phyloP scores from a whole-genome alignment of 495 filamentous ascomycete species.

The Astrothelium subdiscretum region DNA sequence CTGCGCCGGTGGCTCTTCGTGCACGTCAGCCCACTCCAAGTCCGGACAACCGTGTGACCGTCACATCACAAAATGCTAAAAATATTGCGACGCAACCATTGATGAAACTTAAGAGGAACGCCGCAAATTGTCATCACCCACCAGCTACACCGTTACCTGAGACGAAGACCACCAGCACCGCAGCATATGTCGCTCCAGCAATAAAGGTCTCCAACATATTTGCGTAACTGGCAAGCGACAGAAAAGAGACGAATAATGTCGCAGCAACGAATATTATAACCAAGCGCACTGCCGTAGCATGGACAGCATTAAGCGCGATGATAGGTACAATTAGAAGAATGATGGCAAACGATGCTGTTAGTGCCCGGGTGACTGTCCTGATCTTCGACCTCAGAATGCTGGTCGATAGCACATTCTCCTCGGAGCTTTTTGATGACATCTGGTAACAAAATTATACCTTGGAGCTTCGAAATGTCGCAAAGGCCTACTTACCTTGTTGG shows the following conservation, averaged over 20 bases:
- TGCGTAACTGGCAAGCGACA: conserved; percentile 13
- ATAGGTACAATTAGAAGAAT: neutral
- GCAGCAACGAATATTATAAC: neutral
- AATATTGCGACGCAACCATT: no score
- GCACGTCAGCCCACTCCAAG: no score
- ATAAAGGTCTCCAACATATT: conserved; percentile 11
- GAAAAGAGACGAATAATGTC: conserved; percentile 2
- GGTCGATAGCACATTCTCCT: neutral
- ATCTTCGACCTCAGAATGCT: neutral
- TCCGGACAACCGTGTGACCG: no score
- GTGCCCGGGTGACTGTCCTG: neutral
- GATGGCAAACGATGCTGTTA: neutral
- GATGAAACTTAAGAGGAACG: no score
- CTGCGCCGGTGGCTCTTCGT: no score
- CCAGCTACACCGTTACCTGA: neutral
- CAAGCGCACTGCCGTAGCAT: neutral
- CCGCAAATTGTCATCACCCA: neutral
- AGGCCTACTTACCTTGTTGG: neutral
- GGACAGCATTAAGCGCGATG: neutral
- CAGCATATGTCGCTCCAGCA: conserved; percentile 15
- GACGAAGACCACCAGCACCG: neutral
- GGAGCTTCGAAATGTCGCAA: neutral
- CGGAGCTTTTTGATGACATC: neutral
- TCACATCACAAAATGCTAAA: no score
- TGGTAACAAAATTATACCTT: neutral